Base-by-base conservation (phyloP, 176 grass and related monocot species). In the Zea luxurians region DNA sequence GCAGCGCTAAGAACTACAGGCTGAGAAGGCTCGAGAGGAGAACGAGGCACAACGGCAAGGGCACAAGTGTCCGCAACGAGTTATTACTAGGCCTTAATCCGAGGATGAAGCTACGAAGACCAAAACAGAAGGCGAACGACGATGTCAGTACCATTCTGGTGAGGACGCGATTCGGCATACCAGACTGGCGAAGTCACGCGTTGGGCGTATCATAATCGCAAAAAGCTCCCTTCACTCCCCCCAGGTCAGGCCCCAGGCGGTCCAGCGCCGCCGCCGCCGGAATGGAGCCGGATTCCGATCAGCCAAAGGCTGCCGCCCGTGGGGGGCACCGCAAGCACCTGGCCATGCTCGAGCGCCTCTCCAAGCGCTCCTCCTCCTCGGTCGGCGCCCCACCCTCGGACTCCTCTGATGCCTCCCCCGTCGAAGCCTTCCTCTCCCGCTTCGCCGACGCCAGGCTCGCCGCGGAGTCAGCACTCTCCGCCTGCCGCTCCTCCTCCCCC, bases 271-370 rank as follows among this genome's bases (percentile, higher is more conserved):
- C 48, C 17, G 76, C 34, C 61, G 48, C 36, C 73, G 61, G 62
- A 55, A 89, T 85, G 83, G 83, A 85, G 73, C 68, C 80, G 71
- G 75, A 73, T 11, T 35, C 44, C 63, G 64, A 81, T n/a, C 72
- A 47, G 18, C 40, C 76, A 74, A 89, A 81, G 67, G 9, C 48
- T 8, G 74, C 79, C 82, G 53, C 11, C 64, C 66, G 3, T 64
- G 78, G 5, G 17, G 52, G 46, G 47, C 68, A 92, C 66, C 85
- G 86, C 71, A 93, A 88, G 91, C 94, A 93, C 48, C 83, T 85
- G 7, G 91, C 89, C 58, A 87, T 97, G 89, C 73, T 97, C 45
- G 94, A 93, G 18, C 91, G 94, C 64, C 89, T 97, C 61, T 91
- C 91, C 50, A 87, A 78, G 73, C 86, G 89, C 64, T 61, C 76